phyloP scores from a whole-genome alignment of 1,284 basidiomycete species.

The Taiwanofungus camphoratus region DNA sequence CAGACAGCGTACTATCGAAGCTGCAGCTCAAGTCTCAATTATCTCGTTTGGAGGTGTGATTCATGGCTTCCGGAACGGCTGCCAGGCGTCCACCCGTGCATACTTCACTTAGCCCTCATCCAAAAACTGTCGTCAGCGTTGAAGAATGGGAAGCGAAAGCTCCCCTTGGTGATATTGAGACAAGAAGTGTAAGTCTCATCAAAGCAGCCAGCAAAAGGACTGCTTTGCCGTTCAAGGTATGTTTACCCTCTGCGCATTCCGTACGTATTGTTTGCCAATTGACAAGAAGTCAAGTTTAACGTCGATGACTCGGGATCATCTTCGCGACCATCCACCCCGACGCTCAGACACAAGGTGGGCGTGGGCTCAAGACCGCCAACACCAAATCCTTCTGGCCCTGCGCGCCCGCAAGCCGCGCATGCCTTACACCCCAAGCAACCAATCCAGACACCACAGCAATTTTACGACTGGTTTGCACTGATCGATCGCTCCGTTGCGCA shows the following conservation, averaged over 20 bases:
- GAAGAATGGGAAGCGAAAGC: slow-evolving; percentile 89
- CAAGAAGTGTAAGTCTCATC: slow-evolving; percentile 59
- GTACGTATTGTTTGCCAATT: too few species aligned
- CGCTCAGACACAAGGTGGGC: slow-evolving; percentile 28
- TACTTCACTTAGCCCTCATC: slow-evolving; percentile 25
- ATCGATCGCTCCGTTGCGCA: slow-evolving; percentile 86
- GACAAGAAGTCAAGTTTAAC: slow-evolving; percentile 29
- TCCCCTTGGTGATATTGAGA: slow-evolving; percentile 66
- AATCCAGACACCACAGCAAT: slow-evolving; percentile 85
- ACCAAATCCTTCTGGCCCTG: slow-evolving; percentile 21
- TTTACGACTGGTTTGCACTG: slow-evolving; percentile 90
- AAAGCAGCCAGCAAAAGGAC: slow-evolving; percentile 59
- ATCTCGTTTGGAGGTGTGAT: background rate
- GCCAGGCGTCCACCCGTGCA: slow-evolving; percentile 14
- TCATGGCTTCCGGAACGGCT: slow-evolving; percentile 3
- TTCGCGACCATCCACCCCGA: slow-evolving; percentile 39
- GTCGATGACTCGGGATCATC: slow-evolving; percentile 32
- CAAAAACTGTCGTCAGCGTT: slow-evolving; percentile 46
- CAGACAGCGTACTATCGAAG: too few species aligned
- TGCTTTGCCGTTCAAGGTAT: slow-evolving; percentile 69
- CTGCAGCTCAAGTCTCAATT: too few species aligned
- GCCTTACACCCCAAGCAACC: slow-evolving; percentile 64
- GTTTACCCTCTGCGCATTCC: slow-evolving; percentile 11
- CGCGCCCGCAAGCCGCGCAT: slow-evolving; percentile 32
- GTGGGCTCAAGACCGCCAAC: slow-evolving; percentile 31